Conservation (phyloP, 768 basidiomycete species). For the Pisolithus microcarpus region DNA sequence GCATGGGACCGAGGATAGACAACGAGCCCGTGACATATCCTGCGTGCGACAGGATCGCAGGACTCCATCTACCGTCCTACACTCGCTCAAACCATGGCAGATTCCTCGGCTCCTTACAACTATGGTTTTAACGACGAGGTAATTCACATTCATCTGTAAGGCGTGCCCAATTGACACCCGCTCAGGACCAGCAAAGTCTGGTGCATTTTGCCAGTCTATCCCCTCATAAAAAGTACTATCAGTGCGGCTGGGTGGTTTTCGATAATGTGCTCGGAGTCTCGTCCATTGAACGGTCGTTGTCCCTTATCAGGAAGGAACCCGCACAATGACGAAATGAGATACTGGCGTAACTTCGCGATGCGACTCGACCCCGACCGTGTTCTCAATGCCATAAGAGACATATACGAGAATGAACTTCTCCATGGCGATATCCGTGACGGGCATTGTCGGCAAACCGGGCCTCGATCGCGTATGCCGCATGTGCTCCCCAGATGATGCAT, state of each 20-base stretch:
- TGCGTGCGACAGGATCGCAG: too few species aligned
- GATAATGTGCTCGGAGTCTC: conserved; percentile 25
- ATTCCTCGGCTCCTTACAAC: neutral
- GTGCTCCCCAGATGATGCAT: too few species aligned
- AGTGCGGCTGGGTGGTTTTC: conserved; percentile 13
- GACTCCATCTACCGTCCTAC: too few species aligned
- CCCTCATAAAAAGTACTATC: conserved; percentile 5
- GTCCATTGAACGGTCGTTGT: too few species aligned
- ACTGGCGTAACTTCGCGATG: too few species aligned
- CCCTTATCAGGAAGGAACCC: too few species aligned
- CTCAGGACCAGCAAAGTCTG: neutral
- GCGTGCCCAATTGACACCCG: neutral
- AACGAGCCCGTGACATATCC: too few species aligned
- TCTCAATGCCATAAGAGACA: neutral
- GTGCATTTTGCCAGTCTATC: too few species aligned
- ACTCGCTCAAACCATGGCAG: too few species aligned
- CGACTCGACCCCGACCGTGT: neutral
- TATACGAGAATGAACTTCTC: neutral
- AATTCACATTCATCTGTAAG: neutral
- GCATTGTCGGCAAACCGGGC: neutral
- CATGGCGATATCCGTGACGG: neutral
- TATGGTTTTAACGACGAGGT: neutral
- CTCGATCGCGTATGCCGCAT: too few species aligned
- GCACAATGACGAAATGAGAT: too few species aligned
- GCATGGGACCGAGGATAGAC: too few species aligned